phyloP scores from a whole-genome alignment of 805 yeast genomes.

The Dipodascus albidus region DNA sequence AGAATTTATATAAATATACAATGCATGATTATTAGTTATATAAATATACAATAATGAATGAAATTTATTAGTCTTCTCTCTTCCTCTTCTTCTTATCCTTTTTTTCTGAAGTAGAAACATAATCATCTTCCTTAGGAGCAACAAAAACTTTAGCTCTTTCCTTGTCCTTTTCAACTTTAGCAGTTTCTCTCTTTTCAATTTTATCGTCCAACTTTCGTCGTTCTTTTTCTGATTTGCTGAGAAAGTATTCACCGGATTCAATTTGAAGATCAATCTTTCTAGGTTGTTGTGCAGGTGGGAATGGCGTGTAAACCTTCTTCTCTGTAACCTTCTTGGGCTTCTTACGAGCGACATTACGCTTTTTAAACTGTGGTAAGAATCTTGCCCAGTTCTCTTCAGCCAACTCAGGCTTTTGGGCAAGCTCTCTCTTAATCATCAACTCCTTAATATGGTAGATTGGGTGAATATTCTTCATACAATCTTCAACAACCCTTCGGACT shows the following conservation, averaged over 20 bases:
- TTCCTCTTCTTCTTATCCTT: slow-evolving; percentile 22
- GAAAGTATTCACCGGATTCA: slow-evolving; percentile 96
- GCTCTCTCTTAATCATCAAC: slow-evolving; percentile 91
- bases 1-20: no score
- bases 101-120: slow-evolving; percentile 26
- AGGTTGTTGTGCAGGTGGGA: slow-evolving; percentile 97
- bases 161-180: slow-evolving; percentile 48
- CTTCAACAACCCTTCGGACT: slow-evolving; percentile 88
- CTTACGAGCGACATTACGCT: slow-evolving; percentile 90
- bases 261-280: slow-evolving; percentile 95
- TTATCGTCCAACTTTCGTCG: slow-evolving; percentile 61
- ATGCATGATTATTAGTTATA: no score
- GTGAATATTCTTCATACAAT: slow-evolving; percentile 92
- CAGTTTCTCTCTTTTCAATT: slow-evolving; percentile 65
- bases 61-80: neutral
- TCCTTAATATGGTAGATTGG: slow-evolving; percentile 98
- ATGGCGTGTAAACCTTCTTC: slow-evolving; percentile 88
- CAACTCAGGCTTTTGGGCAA: slow-evolving; percentile 88
- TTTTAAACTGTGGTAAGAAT: slow-evolving; percentile 92
- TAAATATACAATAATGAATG: neutral
- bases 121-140: slow-evolving; percentile 71
- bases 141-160: slow-evolving; percentile 70
- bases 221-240: slow-evolving; percentile 76
- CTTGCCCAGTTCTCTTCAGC: slow-evolving; percentile 96
- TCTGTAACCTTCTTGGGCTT: slow-evolving; percentile 60